phyloP scores from a whole-genome alignment of 2,329 filamentous ascomycete genomes.

The Coleophoma eucalyptorum region DNA sequence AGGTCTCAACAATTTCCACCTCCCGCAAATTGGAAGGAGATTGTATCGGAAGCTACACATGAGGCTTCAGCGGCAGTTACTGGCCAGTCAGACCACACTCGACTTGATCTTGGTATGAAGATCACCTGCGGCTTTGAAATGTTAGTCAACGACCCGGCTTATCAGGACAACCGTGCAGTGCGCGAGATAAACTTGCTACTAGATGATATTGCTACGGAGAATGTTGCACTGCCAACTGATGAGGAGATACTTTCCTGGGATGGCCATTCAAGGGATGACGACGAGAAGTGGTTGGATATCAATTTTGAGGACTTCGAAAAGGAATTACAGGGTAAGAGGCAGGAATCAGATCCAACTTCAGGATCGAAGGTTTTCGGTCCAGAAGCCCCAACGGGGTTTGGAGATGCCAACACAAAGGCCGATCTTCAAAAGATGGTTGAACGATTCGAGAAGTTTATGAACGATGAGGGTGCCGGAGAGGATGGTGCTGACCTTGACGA shows the following conservation, averaged over 20 bases:
- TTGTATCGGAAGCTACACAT: slow-evolving; percentile 27
- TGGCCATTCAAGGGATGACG: slow-evolving; percentile 60
- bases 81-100: slow-evolving; percentile 8
- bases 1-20: slow-evolving; percentile 79
- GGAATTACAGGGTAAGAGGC: slow-evolving; percentile 58
- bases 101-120: slow-evolving; percentile 79
- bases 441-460: slow-evolving; percentile 87
- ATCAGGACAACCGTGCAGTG: slow-evolving; percentile 63
- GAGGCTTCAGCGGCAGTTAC: slow-evolving; percentile 20
- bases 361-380: slow-evolving; percentile 13
- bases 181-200: slow-evolving; percentile 75
- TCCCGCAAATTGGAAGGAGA: slow-evolving; percentile 46
- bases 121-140: slow-evolving; percentile 89
- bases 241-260: slow-evolving; percentile 71
- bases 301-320: slow-evolving; percentile 84
- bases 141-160: slow-evolving; percentile 64
- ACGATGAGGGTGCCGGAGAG: slow-evolving; percentile 75
- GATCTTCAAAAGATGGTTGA: slow-evolving; percentile 89
- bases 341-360: slow-evolving; percentile 32
- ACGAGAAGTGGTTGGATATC: slow-evolving; percentile 90
- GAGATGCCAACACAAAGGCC: slow-evolving; percentile 63
- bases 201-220: slow-evolving; percentile 57
- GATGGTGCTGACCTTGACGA: slow-evolving; percentile 74
- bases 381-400: slow-evolving; percentile 43
- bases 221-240: slow-evolving; percentile 59